Percentiles rank a stretch among this genome's conserved stretches.
phyloP scores from a whole-genome alignment of 148 eudicot genomes.

The Simmondsia chinensis region DNA sequence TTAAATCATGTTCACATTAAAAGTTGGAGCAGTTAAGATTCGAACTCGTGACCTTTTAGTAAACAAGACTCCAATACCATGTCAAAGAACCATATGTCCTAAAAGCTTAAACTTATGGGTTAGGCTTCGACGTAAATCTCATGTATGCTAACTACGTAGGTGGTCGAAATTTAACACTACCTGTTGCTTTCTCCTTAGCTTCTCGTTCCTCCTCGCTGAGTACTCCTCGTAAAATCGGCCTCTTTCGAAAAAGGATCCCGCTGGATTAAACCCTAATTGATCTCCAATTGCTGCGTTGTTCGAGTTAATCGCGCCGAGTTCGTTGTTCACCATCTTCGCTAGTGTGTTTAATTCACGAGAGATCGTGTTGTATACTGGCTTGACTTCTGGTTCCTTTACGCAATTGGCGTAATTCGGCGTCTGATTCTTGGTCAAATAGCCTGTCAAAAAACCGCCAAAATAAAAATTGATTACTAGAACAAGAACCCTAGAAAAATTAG shows the following conservation, averaged over 20 bases:
- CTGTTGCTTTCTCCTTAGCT: slow-evolving; percentile 55
- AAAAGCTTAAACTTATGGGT: too few relatives aligned
- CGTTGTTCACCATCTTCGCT: slow-evolving; percentile 43
- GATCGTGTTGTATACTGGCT: slow-evolving; percentile 36
- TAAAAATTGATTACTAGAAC: neutral
- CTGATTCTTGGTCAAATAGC: slow-evolving; percentile 33
- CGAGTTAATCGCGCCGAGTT: slow-evolving; percentile 17
- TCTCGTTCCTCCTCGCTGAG: slow-evolving; percentile 75
- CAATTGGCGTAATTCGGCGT: slow-evolving; percentile 13
- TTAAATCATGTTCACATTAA: too few relatives aligned
- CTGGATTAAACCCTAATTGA: slow-evolving; percentile 5
- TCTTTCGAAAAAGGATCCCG: slow-evolving; percentile 42
- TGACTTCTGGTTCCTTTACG: slow-evolving; percentile 21
- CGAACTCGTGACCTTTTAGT: too few relatives aligned
- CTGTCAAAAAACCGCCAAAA: neutral
- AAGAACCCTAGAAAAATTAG: neutral
- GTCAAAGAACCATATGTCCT: too few relatives aligned
- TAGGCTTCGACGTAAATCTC: too few relatives aligned
- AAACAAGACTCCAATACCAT: too few relatives aligned
- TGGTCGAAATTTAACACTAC: too few relatives aligned
- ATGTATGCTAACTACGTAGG: too few relatives aligned
- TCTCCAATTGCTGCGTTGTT: neutral
- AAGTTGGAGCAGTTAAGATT: too few relatives aligned
- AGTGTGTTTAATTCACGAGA: slow-evolving; percentile 49
- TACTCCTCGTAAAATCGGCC: slow-evolving; percentile 74